Evolutionary conservation across 2,329 filamentous ascomycete genomes (phyloP), one percentile per base, ranked within the genome.

Genomic region (Neofusicoccum umdonicola): DNA sequence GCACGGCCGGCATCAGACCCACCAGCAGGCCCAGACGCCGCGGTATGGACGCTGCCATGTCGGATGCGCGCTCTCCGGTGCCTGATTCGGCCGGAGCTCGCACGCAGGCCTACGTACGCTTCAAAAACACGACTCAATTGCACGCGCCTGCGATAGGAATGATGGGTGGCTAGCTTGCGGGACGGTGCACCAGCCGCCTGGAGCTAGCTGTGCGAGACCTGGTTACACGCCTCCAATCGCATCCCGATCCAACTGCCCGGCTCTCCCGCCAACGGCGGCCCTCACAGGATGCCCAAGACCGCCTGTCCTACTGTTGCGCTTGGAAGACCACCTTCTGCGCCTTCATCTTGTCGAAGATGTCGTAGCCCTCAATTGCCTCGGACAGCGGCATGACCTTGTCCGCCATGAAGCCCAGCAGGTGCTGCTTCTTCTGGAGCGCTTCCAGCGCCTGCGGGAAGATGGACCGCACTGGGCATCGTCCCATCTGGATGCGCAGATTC

Each of bases 311-410:
- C 71, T 77, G 74, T 61, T 74, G 72, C 37, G 78, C 79, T 67
- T 81, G 78, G 68, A 84, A 84, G 8, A 84, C 78, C 31, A 84
- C 79, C 73, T 84, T 84, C 68, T 83, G 81, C 48, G 78, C 81
- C 75, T 84, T 80, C 77, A 82, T 80, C 73, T 80, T 80, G 71
- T 85, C 81, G 69, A 85, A 85, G 22, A 83, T 70, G 51, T 81
- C 79, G 66, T 84, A 84, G 4, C 81, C 82, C 72, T 83, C 81
- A 56, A 83, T 77, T 7, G 82, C 82, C 57, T 83, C 74, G 45
- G 79, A 79, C 68, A 85, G 67, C 31, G 77, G 75, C 81, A 84
- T 83, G 41, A 83, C 78, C 74, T 82, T 82, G 56, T 83, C 81
- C n/a, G 80, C 79, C 76, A 85, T 79, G 71, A 84, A 84, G 9